Conservation (phyloP, 371 early-diverging fungal genomes). For the Mortierella polycephala region DNA sequence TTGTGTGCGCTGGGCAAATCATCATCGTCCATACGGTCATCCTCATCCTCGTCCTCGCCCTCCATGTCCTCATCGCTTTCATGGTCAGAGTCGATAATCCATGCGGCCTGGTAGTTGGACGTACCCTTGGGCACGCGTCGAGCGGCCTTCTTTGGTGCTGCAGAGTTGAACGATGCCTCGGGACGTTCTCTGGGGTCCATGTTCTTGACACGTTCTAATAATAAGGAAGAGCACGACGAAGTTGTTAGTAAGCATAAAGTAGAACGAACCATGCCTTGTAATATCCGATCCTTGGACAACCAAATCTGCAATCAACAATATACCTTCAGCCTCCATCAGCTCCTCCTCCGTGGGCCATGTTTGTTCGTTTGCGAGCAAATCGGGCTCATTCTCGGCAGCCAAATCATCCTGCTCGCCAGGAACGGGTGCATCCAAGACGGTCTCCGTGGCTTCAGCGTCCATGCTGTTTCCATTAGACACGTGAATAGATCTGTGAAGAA, state of each 20-base stretch:
- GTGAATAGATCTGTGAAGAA: slow-evolving; percentile 24
- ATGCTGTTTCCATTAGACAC: slow-evolving; percentile 39
- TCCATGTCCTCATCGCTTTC: slow-evolving; percentile 68
- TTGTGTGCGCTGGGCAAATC: slow-evolving; percentile 58
- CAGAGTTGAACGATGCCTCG: slow-evolving; percentile 47
- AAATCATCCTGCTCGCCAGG: slow-evolving; percentile 80
- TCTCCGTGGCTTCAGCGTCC: slow-evolving; percentile 58
- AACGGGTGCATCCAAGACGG: slow-evolving; percentile 71
- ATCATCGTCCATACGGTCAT: slow-evolving; percentile 62
- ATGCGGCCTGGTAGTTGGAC: slow-evolving; percentile 96
- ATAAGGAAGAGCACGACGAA: not conserved
- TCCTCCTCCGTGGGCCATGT: slow-evolving; percentile 99
- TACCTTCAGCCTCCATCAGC: slow-evolving; percentile 81
- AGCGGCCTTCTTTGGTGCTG: slow-evolving; percentile 53
- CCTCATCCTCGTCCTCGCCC: slow-evolving; percentile 71
- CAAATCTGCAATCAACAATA: not conserved
- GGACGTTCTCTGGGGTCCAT: slow-evolving; percentile 59
- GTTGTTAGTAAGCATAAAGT: too few species aligned
- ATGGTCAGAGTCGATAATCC: slow-evolving; percentile 89
- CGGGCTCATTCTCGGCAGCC: slow-evolving; percentile 87
- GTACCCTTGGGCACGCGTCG: slow-evolving; percentile 94
- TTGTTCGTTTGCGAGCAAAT: slow-evolving; percentile 91
- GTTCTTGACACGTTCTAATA: slow-evolving; percentile 38
- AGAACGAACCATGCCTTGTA: too few species aligned
- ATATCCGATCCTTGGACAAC: not conserved